Evolutionary conservation across 106 monocot genomes (phyloP).

Genomic region (Xerophyta viscosa): DNA sequence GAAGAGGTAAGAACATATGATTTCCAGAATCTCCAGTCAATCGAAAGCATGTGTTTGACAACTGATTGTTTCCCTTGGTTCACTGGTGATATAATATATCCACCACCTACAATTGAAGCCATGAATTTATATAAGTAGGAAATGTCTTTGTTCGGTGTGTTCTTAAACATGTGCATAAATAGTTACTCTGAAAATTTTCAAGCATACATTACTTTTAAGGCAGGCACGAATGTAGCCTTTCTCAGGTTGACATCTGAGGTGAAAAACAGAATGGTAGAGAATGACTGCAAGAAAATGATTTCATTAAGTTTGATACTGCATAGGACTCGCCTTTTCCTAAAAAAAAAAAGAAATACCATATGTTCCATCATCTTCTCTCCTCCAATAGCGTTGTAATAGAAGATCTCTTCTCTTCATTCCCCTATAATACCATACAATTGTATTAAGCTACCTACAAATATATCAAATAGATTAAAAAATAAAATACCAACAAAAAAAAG

Average conservation of each 20-base stretch:
- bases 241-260: conserved; percentile 54
- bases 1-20: conserved; percentile 72
- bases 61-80: conserved; percentile 93
- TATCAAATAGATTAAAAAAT: neutral
- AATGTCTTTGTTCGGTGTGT: neutral
- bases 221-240: conserved; percentile 78
- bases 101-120: conserved; percentile 60
- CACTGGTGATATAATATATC: conserved; percentile 87
- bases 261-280: conserved; percentile 82
- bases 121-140: neutral
- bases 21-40: conserved; percentile 97
- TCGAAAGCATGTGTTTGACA: conserved; percentile 97
- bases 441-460: no score
- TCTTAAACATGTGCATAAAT: neutral
- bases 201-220: conserved; percentile 99
- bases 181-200: conserved; percentile 8
- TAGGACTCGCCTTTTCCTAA: no score
- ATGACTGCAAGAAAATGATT: conserved; percentile 82
- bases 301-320: no score
- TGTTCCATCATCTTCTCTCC: conserved; percentile 97
- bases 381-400: conserved; percentile 78
- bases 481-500: neutral
- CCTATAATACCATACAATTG: no score
- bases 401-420: conserved; percentile 90
- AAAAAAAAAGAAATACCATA: conserved; percentile 48